Evolutionary conservation across 106 monocot genomes (phyloP), one percentile per base, ranked within the genome.

Genomic region (Platanthera guangdongensis): DNA sequence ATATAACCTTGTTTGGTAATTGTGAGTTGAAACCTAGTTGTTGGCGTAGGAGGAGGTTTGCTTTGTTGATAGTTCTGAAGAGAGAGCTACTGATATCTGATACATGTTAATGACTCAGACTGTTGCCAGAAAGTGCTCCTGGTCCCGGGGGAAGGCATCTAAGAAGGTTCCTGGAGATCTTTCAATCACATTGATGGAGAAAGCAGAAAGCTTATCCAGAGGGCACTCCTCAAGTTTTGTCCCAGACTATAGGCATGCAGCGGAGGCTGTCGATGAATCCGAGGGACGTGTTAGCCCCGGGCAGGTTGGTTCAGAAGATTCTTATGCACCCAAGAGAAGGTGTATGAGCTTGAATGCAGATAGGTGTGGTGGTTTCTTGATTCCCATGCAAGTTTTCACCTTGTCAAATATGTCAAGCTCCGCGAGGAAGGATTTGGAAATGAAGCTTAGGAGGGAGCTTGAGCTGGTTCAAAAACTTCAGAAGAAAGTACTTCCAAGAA

Each of bases 291-390:
- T 80, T 6, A 89, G 81, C 81, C 82, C 85, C 0, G 82, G 82
- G 9, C 81, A 76, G 62, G 90, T 72, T 8, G 88, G 88, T 15
- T 91, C 87, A 2, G 90, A 90, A 67, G 81, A 91, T 52, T 93
- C 91, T 2, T 76, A 74, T 74, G 81, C 89, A 0, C 93, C 93
- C 2, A 93, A 89, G 76, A 87, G 87, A 81, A 96, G 89, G 77
- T 89, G 88, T 78, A 87, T 96, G 16, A 93, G 87, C 76, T 80
- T 93, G 57, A 96, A 93, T 68, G 59, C 32, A 13, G 88, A 87
- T 28, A 86, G 19, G 9, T 62, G 16, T 45, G 74, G 80, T 72
- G 73, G 69, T 51, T 89, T 90, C 52, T 84, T 83, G 72, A 79
- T 90, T 9, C 90, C 90, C 3, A 45, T 78, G 55, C 68, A 91